Evolutionary conservation across 208 protist species (phyloP).

Genomic region (Vickermania ingenoplastis): DNA sequence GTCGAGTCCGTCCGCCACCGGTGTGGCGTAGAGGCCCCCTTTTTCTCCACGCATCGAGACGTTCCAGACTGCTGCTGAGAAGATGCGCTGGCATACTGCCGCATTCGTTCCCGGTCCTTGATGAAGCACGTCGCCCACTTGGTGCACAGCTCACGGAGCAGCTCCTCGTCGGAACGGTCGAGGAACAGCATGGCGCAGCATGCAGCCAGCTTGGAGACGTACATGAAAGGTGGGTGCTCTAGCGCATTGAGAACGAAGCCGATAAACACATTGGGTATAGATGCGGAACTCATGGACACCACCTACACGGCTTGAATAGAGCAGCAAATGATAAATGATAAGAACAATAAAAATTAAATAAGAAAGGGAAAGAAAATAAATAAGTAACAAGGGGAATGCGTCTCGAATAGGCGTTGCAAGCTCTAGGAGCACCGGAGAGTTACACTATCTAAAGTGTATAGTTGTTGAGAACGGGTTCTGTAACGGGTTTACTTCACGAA

Average conservation of each 20-base stretch:
- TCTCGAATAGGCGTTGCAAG: too few relatives aligned
- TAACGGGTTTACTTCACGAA: too few relatives aligned
- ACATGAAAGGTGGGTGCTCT: slow-evolving; percentile 77
- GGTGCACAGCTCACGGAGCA: slow-evolving; percentile 43
- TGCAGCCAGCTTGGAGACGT: slow-evolving; percentile 66
- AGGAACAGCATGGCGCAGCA: slow-evolving; percentile 79
- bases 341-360: slow-evolving; percentile 6
- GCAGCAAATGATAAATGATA: slow-evolving; percentile 4
- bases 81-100: slow-evolving; percentile 5
- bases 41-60: not conserved
- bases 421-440: too few relatives aligned
- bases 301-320: slow-evolving; percentile 6
- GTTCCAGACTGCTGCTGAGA: not conserved
- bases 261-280: slow-evolving; percentile 62
- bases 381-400: too few relatives aligned
- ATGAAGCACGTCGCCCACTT: slow-evolving; percentile 75
- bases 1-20: not conserved
- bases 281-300: not conserved
- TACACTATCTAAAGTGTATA: too few relatives aligned
- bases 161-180: slow-evolving; percentile 53
- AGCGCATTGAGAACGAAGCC: slow-evolving; percentile 74
- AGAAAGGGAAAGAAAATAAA: too few relatives aligned
- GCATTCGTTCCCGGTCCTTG: slow-evolving; percentile 37
- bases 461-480: too few relatives aligned
- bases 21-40: not conserved